phyloP scores from a whole-genome alignment of 1,139 yeast species.

The Candida tropicalis region DNA sequence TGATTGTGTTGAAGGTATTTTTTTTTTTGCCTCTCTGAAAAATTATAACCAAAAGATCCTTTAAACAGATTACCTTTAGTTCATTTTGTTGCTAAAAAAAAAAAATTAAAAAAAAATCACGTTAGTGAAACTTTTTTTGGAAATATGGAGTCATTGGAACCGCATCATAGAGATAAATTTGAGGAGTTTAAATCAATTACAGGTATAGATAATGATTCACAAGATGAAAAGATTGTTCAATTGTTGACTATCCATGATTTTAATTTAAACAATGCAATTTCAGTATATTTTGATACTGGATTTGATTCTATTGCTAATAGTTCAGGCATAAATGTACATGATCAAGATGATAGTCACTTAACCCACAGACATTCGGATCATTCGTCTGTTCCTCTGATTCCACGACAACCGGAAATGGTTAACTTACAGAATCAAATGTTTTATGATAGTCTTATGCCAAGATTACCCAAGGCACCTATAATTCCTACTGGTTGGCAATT shows the following conservation, averaged over 20 bases:
- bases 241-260: constrained; percentile 46
- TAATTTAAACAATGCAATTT: constrained; percentile 53
- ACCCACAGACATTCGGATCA: constrained; percentile 8
- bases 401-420: constrained; percentile 16
- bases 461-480: constrained; percentile 45
- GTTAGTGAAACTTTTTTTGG: neutral
- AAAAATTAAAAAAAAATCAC: neutral
- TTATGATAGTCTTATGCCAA: constrained; percentile 38
- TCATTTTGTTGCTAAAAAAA: neutral
- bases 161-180: constrained; percentile 20
- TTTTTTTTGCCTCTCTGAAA: constrained; percentile 2
- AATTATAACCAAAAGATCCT: neutral
- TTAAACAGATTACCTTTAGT: too few species aligned
- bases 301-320: constrained; percentile 28
- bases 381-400: neutral
- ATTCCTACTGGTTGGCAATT: constrained; percentile 46
- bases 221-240: constrained; percentile 35
- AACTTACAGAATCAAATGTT: constrained; percentile 40
- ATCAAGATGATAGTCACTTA: constrained; percentile 11
- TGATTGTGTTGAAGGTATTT: neutral
- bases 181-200: constrained; percentile 50
- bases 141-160: constrained; percentile 7
- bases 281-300: constrained; percentile 54
- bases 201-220: constrained; percentile 28
- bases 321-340: constrained; percentile 21